Evolutionary conservation across 2,329 filamentous ascomycete genomes (phyloP).

Genomic region (Phialophora expanda): DNA sequence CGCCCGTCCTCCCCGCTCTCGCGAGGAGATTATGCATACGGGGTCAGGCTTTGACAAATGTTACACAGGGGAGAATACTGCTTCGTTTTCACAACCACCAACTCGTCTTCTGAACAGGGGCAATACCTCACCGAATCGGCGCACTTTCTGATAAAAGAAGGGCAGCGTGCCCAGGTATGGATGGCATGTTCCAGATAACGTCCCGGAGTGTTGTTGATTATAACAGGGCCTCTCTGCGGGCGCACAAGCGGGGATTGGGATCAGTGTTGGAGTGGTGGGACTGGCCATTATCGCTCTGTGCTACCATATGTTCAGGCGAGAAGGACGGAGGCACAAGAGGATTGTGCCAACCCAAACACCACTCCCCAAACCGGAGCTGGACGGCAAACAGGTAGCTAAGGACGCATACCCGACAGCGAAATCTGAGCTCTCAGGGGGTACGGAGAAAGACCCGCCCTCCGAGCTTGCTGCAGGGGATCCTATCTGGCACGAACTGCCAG

Average conservation of each 20-base stretch:
- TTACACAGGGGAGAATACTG: slow-evolving; percentile 10
- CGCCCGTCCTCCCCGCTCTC: not conserved
- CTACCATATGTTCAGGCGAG: slow-evolving; percentile 1
- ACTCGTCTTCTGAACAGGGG: not conserved
- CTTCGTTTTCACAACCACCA: slow-evolving; percentile 7
- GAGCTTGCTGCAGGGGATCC: not conserved
- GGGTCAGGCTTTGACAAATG: not conserved
- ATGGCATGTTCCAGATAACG: not conserved
- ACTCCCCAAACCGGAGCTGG: slow-evolving; percentile 6
- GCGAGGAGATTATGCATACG: not conserved
- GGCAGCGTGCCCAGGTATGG: slow-evolving; percentile 1
- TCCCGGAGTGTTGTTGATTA: not conserved
- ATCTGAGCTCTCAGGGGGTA: not conserved
- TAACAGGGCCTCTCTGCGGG: not conserved
- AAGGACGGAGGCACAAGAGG: not conserved
- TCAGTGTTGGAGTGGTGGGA: not conserved
- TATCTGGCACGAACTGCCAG: slow-evolving; percentile 5
- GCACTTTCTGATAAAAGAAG: slow-evolving; percentile 7
- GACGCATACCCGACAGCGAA: not conserved
- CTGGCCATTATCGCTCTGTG: slow-evolving; percentile 3
- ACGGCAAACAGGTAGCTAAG: not conserved
- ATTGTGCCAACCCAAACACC: not conserved
- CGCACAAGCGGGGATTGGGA: slow-evolving; percentile 3
- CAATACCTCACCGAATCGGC: slow-evolving; percentile 5
- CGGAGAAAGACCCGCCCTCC: not conserved